Evolutionary conservation across 2,329 filamentous ascomycete species (phyloP), one percentile per base, ranked within the genome.

Genomic region (Ophiosphaerella narmari): DNA sequence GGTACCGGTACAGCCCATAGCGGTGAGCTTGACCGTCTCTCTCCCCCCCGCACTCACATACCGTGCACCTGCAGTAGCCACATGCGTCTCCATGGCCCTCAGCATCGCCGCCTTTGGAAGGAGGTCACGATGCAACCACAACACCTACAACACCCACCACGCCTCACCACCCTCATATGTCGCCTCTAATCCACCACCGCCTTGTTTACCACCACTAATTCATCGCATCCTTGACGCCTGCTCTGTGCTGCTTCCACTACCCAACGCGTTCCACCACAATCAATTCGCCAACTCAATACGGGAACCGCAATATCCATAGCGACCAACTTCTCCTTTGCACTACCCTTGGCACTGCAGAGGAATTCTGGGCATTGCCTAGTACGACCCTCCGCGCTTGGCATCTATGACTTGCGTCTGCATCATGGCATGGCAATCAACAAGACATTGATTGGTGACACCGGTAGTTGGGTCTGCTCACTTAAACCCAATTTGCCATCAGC

Each of bases 61-160:
- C 55, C 54, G 58, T 54, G 56, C 62, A 61, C 58, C 57, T 64
- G 63, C 59, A 65, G 62, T 62, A 68, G 60, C 48, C 48, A 39
- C 43, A 42, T 45, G 50, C 48, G 55, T 59, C 52, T 49, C 46
- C 45, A 7, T 29, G 42, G 32, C 32, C 45, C 45, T 48, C 40
- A 46, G 40, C 52, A 39, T 52, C 48, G 41, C 51, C 23, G 39
- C 41, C 24, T 29, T 46, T 13, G 39, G 43, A 34, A 47, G 39
- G 24, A 55, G 49, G 44, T 44, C 40, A 45, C 50, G 29, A 43
- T 43, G 18, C 44, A 24, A 39, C 32, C 18, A 18, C 23, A 23
- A 40, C 45, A 23, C 43, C 18, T 5, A 8, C 29, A 36, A 16
- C 13, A 8, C 48, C 54, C 55, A 55, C 60, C 56, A 60, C 55